Base-by-base conservation (phyloP, 2,329 filamentous ascomycete genomes). In the Aspergillus pseudoterreus region DNA sequence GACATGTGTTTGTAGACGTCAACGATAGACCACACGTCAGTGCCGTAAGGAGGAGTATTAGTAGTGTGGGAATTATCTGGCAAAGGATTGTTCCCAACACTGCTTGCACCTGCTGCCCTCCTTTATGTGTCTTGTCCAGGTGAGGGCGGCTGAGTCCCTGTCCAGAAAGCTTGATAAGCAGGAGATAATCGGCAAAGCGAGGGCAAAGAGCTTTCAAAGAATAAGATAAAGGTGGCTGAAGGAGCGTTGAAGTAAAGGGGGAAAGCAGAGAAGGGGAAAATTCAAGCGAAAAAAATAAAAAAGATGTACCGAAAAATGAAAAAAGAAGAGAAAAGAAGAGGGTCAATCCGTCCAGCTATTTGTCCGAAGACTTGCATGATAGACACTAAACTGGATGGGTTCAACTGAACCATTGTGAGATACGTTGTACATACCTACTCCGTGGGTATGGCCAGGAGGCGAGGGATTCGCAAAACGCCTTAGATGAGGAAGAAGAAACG, bases 331-430 rank as follows among this genome's bases (percentile, higher is more conserved):
- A 36, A 45, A 55, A 46, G 36, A 53, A 49, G 52, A 36, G 8
- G 27, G 27, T 11, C 48, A 45, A 56, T 56, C 57, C 53, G 45
- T 50, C 53, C 55, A 51, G 55, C 35, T 24, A 57, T 56, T 57
- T 60, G 51, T 57, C 58, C 58, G 57, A 57, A 47, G 43, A 46
- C 46, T 41, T 56, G 58, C 57, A 60, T 50, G 50, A 58, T 47
- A 45, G 46, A 36, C 51, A 43, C 43, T 45, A 54, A 45, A 47
- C 43, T 49, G 38, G 30, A 50, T 43, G 39, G 51, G 50, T 11
- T 11, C 8, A 42, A 42, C 39, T 36, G 43, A 49, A 52, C 52
- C 51, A 59, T 53, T 54, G 55, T 56, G 48, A 48, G 49, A 48
- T 48, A 50, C 57, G 53, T 51, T 60, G 56, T 57, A 54, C 51